phyloP scores from a whole-genome alignment of 495 filamentous ascomycete genomes.

The Xylaria nigripes region DNA sequence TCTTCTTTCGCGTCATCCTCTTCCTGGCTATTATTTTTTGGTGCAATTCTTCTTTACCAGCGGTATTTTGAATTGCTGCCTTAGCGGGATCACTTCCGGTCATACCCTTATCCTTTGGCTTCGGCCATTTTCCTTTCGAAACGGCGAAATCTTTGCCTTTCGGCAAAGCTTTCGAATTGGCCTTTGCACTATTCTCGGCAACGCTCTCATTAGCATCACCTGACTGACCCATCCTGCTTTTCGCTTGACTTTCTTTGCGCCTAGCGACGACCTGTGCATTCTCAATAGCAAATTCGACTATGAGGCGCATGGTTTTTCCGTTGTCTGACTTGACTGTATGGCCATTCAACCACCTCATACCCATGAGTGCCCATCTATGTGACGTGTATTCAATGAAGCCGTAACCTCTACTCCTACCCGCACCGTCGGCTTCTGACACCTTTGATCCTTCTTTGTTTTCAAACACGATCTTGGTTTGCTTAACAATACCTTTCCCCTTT shows the following conservation, averaged over 20 bases:
- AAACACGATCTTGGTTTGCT: constrained; percentile 89
- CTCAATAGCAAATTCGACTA: constrained; percentile 98
- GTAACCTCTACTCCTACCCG: constrained; percentile 81
- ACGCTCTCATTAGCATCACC: background rate
- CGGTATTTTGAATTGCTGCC: background rate
- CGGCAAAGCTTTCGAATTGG: background rate
- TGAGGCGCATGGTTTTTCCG: constrained; percentile 54
- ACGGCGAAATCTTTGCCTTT: constrained; percentile 26
- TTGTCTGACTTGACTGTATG: constrained; percentile 49
- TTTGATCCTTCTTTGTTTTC: constrained; percentile 78
- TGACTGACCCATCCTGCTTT: constrained; percentile 29
- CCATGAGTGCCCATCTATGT: constrained; percentile 93
- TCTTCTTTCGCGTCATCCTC: constrained; percentile 43
- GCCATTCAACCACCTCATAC: constrained; percentile 85
- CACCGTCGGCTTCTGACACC: constrained; percentile 56
- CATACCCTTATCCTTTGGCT: constrained; percentile 10
- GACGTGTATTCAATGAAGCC: constrained; percentile 96
- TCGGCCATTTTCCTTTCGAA: constrained; percentile 19
- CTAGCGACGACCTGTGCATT: constrained; percentile 88
- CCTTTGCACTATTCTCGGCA: background rate
- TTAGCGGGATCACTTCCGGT: constrained; percentile 12
- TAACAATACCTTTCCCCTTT: constrained; percentile 88
- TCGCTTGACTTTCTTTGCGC: constrained; percentile 62
- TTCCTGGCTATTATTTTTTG: constrained; percentile 44
- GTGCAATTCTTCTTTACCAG: constrained; percentile 31